Evolutionary conservation across 208 protist species (phyloP).

Genomic region (Wallacemonas rigidus): DNA sequence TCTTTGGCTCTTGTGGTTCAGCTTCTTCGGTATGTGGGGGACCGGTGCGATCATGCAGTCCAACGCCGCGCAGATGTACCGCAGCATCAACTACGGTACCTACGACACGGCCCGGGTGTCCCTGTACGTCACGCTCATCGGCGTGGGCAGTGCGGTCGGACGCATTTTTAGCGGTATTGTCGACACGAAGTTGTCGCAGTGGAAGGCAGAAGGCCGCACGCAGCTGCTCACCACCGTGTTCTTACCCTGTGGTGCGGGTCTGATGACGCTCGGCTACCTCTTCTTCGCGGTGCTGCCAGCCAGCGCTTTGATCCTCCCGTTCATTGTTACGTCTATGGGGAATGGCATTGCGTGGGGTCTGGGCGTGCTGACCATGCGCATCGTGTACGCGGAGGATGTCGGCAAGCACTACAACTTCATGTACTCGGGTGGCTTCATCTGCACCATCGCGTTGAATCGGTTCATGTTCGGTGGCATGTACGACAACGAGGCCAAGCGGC

Average conservation of each 20-base stretch:
- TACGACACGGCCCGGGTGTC: slow-evolving; percentile 36
- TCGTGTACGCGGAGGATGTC: slow-evolving; percentile 71
- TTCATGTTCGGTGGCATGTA: slow-evolving; percentile 86
- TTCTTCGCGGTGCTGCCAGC: slow-evolving; percentile 60
- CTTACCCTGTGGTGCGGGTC: slow-evolving; percentile 40
- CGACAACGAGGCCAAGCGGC: slow-evolving; percentile 47
- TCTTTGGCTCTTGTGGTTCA: slow-evolving; percentile 73
- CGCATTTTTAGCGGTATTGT: slow-evolving; percentile 55
- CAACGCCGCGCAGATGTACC: slow-evolving; percentile 80
- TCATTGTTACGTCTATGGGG: slow-evolving; percentile 61
- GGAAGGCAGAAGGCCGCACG: slow-evolving; percentile 29
- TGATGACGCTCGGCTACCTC: slow-evolving; percentile 61
- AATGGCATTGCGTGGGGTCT: slow-evolving; percentile 66
- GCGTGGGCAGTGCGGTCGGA: slow-evolving; percentile 71
- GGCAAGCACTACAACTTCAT: slow-evolving; percentile 89
- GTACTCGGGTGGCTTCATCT: slow-evolving; percentile 64
- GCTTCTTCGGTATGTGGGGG: slow-evolving; percentile 76
- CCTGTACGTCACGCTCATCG: slow-evolving; percentile 70
- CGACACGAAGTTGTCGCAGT: slow-evolving; percentile 51
- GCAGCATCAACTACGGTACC: slow-evolving; percentile 52
- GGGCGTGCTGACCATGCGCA: slow-evolving; percentile 50
- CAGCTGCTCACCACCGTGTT: slow-evolving; percentile 57
- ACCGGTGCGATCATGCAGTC: slow-evolving; percentile 71
- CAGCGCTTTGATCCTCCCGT: slow-evolving; percentile 54
- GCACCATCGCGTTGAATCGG: slow-evolving; percentile 75